phyloP scores from a whole-genome alignment of 148 eudicot genomes.

The Fagopyrum homotropicum region DNA sequence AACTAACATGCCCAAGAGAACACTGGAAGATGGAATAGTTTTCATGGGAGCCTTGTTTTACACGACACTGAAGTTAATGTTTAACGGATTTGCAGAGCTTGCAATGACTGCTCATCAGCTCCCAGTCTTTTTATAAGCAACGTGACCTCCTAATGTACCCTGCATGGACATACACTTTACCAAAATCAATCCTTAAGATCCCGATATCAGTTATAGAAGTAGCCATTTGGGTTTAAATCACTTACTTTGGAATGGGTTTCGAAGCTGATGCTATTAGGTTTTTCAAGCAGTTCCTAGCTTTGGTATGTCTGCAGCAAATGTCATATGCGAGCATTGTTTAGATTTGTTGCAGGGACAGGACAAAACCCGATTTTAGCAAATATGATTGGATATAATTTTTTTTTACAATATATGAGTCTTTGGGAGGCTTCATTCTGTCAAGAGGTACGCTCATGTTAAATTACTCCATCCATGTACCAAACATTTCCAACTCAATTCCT shows the following conservation, averaged over 20 bases:
- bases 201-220: conserved; percentile 27
- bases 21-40: conserved; percentile 16
- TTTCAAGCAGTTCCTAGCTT: conserved; percentile 32
- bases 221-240: conserved; percentile 20
- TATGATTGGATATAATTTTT: conserved; percentile 29
- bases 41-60: conserved; percentile 26
- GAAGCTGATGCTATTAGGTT: conserved; percentile 29
- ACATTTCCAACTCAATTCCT: neutral
- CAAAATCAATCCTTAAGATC: conserved; percentile 30
- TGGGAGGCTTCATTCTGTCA: conserved; percentile 36
- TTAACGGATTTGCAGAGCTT: conserved; percentile 32
- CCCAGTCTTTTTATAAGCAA: conserved; percentile 33
- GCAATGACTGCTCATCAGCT: conserved; percentile 26
- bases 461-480: no score
- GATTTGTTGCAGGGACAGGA: conserved; percentile 30
- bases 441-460: conserved; percentile 20
- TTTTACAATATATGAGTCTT: conserved; percentile 17
- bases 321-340: conserved; percentile 34
- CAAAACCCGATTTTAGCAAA: conserved; percentile 31
- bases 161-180: conserved; percentile 36
- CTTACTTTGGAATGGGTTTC: conserved; percentile 30
- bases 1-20: conserved; percentile 27
- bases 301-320: conserved; percentile 30
- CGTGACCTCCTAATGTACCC: conserved; percentile 36
- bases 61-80: conserved; percentile 20